Base-by-base conservation (phyloP, 1,284 basidiomycete genomes). In the Leccinum variabile region DNA sequence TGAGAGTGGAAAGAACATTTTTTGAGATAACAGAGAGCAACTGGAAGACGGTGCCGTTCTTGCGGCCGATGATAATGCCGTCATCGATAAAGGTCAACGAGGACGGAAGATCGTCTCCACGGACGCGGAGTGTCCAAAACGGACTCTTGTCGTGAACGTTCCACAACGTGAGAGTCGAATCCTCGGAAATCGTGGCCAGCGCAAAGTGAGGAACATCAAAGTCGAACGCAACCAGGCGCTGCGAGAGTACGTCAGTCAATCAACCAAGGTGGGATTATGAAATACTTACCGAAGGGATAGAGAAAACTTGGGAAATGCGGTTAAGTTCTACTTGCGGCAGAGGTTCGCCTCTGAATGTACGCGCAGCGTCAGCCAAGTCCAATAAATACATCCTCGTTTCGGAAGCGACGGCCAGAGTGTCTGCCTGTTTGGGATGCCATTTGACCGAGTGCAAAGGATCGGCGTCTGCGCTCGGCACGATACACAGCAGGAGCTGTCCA, bases 151-250 rank as follows among this genome's bases (percentile, higher is more conserved):
- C 89, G 63, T 85, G 86, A 68, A 89, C 85, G 67, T 89, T 89
- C 91, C 90, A 92, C 65, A 89, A 81, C 3, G 86, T 89, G 50
- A 93, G 76, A 0, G 84, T 90, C 9, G 90, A 91, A 69, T 93
- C 91, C 64, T 87, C 86, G 16, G 89, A 89, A 64, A 93, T 88
- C 16, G 88, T 89, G 25, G 89, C 90, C 58, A 92, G 79, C 9
- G 88, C 22, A 71, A 85, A 84, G 64, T 90, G 87, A 50, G 84
- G 77, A 56, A 87, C 82, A 67, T 92, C 91, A 69, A 92, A 93
- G 67, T 93, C 91, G 68, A 93, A 91, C 57, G 90, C 87, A 68
- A 90, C 83, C 66, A 92, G 82, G 59, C 87, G 83, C 89, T 92
- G 68, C 2, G 61, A 60, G 39, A 33, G 60, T n/a, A 25, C 1